Evolutionary conservation across 1,139 yeast species (phyloP), one percentile per base, ranked within the genome.

Genomic region (Suhomyces taliae): DNA sequence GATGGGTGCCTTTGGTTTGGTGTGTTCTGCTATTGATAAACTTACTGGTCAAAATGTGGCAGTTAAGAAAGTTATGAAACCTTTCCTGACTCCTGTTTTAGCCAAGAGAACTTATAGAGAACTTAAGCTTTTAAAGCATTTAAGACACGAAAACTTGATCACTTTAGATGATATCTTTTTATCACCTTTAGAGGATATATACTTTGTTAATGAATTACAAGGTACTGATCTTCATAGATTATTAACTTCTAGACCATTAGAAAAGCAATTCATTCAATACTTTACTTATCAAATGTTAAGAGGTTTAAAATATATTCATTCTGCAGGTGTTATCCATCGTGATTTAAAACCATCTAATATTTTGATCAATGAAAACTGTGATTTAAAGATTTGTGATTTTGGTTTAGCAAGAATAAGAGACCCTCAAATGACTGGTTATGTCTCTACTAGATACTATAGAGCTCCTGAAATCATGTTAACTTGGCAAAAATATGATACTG

Each of bases 381-480:
- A 63, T 54, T 55, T 63, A 53, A 62, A 63, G 44, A 63, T 63
- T 50, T 63, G 67, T 43, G 67, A 62, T 58, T 52, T 56, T 46
- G 60, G 99, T 27, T 76, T 93, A 53, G 98, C 98, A 34, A 80
- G 99, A 65, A 88, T 93, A 64, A 97, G 93, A 73, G 98, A 93
- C 69, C 97, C 97, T 10, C 98, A 93, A 67, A 93, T 93, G 99
- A 93, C 99, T 1, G 99, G 99, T 32, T 93, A 93, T 66, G 99
- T 93, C 14, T 87, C 96, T 15, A 93, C 99, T 4, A 74, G 99
- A 60, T 95, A 93, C 76, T 93, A 93, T 68, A 80, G 99, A 56
- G 99, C 99, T 0, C 99, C 99, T 2, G 99, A 93, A 69, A 93
- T 93, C 67, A 93, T 93, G 99, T 79, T 93, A 57, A 91, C 98